Conservation (phyloP, 148 eudicot genomes). For the Selenicereus undatus region DNA sequence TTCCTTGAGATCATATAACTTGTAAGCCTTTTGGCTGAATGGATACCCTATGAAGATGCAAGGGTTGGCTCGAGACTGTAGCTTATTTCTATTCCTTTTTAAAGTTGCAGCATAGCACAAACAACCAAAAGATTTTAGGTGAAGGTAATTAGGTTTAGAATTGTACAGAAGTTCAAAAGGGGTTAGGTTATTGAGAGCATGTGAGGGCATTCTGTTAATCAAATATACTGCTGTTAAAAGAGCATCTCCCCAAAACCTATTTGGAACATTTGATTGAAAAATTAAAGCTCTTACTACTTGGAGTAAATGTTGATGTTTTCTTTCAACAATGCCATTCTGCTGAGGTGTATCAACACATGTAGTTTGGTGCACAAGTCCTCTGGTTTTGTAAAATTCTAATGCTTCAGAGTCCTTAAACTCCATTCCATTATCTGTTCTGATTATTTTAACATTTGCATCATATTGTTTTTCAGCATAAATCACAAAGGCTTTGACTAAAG, state of each 20-base stretch:
- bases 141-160: no score
- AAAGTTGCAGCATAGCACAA: no score
- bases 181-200: no score
- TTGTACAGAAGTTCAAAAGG: no score
- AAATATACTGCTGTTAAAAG: not conserved
- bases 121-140: no score
- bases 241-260: not conserved
- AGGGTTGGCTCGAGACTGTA: no score
- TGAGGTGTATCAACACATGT: not conserved
- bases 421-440: conserved; percentile 15
- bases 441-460: not conserved
- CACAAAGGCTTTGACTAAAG: not conserved
- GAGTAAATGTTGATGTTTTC: conserved; percentile 13
- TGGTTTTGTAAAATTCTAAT: not conserved
- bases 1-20: no score
- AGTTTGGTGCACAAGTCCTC: not conserved
- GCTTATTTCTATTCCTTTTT: no score
- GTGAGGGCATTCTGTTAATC: not conserved
- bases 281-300: conserved; percentile 1
- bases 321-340: conserved; percentile 21
- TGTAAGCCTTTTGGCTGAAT: no score
- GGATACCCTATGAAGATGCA: no score
- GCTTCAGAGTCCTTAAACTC: conserved; percentile 6
- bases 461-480: conserved; percentile 5
- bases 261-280: conserved; percentile 11